phyloP scores from a whole-genome alignment of 805 yeast genomes.

The Candida qinlingensis region DNA sequence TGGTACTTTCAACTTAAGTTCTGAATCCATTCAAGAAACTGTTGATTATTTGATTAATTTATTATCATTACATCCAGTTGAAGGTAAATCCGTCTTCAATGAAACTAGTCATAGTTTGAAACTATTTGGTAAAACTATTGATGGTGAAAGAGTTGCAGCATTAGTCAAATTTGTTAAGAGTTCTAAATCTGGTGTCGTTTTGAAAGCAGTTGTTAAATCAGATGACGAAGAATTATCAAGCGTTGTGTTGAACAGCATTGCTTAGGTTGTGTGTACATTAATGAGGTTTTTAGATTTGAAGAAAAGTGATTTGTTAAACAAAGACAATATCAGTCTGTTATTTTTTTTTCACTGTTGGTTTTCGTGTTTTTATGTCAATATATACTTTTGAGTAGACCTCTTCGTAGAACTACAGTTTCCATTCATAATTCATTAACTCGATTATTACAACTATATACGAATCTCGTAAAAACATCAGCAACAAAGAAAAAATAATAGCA shows the following conservation, averaged over 20 bases:
- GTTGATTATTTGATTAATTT: constrained; percentile 46
- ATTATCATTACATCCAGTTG: constrained; percentile 68
- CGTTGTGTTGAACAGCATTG: constrained; percentile 46
- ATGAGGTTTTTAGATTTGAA: neutral
- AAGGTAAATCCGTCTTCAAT: constrained; percentile 52
- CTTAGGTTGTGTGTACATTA: constrained; percentile 10
- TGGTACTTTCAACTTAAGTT: constrained; percentile 61
- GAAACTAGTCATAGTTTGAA: constrained; percentile 62
- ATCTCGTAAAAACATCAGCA: neutral
- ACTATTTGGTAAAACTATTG: constrained; percentile 66
- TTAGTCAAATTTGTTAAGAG: constrained; percentile 37
- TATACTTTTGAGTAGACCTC: neutral
- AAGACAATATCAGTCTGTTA: neutral
- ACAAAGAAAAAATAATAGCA: neutral
- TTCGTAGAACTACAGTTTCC: neutral
- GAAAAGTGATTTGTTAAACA: too few species aligned
- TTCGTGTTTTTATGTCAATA: too few species aligned
- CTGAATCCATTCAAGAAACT: constrained; percentile 46
- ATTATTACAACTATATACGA: neutral
- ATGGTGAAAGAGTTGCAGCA: constrained; percentile 42
- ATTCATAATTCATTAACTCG: neutral
- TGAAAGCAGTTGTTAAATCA: constrained; percentile 38
- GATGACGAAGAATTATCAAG: constrained; percentile 40
- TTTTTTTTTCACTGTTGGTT: neutral
- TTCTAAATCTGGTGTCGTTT: constrained; percentile 39